Base-by-base conservation (phyloP, 345 rosid species). In the Eucalyptus regnans region DNA sequence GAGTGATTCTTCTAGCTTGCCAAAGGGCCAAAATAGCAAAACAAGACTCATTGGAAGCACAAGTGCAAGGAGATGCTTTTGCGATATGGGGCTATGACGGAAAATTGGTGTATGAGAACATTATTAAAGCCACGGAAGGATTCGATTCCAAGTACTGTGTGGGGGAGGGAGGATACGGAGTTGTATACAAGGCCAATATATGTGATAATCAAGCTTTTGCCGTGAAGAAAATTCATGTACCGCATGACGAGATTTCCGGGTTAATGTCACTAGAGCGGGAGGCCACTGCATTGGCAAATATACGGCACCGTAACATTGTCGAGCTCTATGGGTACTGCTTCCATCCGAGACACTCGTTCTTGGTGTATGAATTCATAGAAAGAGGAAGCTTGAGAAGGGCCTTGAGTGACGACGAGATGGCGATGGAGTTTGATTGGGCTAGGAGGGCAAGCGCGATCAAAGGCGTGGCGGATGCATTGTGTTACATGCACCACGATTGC, bases 401-500 rank as follows among this genome's bases (percentile, higher is more conserved):
- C 62, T 43, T 86, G 88, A 56, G 51, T 10, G 79, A 86, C 5
- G 3, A 86, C 5, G 9, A 56, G 79, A 56, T 56, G 44, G 71
- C 2, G 12, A 17, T 14, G n/a, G 50, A 66, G 18, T 37, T 86
- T 11, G 37, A 31, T 18, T 86, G 87, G 87, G 64, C 62, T 15
- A 51, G 46, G 64, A 31, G 87, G 54, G 54, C 4, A 2, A 51
- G 20, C 4, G 29, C 46, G 2, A 25, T 86, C 48, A 86, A 25
- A 86, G 64, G 66, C 2, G 2, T 86, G 71, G 79, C 88, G 7
- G 50, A 41, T 58, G 88, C 88, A 22, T 12, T 86, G 44, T 86
- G 50, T 62, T 86, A 91, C 46, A 37, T 91, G 90, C 92, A 91
- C 87, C 91, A 91, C 7, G 79, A 88, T 51, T 85, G 90, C 54